These are phyloP conservation scores for Ophiostoma ulmi DNA, from an alignment of 2,329 filamentous ascomycete species.

Conservation along the genomic window DNA sequence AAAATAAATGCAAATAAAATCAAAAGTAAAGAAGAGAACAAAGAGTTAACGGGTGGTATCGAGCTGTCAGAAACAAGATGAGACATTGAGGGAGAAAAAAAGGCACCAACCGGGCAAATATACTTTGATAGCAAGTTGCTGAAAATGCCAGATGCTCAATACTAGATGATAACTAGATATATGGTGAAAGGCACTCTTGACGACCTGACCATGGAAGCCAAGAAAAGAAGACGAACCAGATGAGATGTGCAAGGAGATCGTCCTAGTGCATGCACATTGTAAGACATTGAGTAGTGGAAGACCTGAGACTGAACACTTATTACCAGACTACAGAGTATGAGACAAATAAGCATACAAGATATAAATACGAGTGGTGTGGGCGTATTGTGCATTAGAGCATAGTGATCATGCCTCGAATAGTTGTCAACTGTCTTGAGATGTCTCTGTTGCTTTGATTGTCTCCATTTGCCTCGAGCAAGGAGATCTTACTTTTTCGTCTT, in stretches of 20 bases:
- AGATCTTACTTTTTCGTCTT: neutral
- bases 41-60: neutral
- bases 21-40: neutral
- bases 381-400: neutral
- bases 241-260: slow-evolving; percentile 7
- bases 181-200: neutral
- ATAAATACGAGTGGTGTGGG: neutral
- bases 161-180: neutral
- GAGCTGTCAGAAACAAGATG: neutral
- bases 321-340: neutral
- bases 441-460: neutral
- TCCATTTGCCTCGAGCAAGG: neutral
- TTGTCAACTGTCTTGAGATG: neutral
- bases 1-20: neutral
- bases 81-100: neutral
- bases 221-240: neutral
- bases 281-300: neutral
- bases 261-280: neutral
- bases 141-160: neutral
- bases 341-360: neutral
- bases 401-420: neutral
- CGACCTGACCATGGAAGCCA: neutral
- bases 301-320: neutral
- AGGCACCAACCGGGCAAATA: slow-evolving; percentile 2
- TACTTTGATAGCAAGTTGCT: neutral